Evolutionary conservation across 345 rosid species (phyloP), one percentile per base, ranked within the genome.

Genomic region (Aquilaria sinensis): DNA sequence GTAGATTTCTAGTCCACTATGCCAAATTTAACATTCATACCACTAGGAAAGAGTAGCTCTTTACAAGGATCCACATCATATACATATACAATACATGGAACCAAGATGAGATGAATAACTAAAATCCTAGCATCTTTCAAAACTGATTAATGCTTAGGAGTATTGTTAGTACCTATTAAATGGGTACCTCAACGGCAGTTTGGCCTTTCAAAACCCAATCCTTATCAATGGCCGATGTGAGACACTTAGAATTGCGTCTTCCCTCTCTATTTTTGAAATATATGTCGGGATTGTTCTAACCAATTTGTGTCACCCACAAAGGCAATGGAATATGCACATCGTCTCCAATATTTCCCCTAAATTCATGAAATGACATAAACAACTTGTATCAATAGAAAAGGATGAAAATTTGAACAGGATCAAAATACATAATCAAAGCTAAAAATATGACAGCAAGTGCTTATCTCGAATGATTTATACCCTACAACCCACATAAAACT

Each of bases 301-400:
- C 92, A 37, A 79, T 76, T 69, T 90, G 83, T 52, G 70, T 80
- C 57, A 94, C 83, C 97, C 99, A 90, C 57, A 73, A 68, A n/a
- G 99, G 99, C 62, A 91, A 79, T 47, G 88, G 96, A 71, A 90
- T 80, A 67, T 84, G 72, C 9, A 85, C 97, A 76, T 94, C 96
- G 76, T 94, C 97, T 53, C 97, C 96, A 63, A 90, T 85, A 74
- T 90, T 90, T 76, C 97, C 97, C 56, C 99, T 97, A 75, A 96
- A 91, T 74, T 91, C 96, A 56, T 94, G 96, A 72, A 94, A 91
- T 15, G 99, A 94, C 96, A 94, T 80, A 49, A 94, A 23, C 96
- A 71, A 85, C 96, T 96, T 94, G 82, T 49, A 45, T 50, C 56
- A 63, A 75, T 49, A 51, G 63, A 4, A 58, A 41, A 48, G 58